A percentile compares a stretch with the other conserved stretches of the same genome.
Evolutionary conservation across 2,329 filamentous ascomycete genomes (phyloP).

Genomic region (Aspergillus bombycis): DNA sequence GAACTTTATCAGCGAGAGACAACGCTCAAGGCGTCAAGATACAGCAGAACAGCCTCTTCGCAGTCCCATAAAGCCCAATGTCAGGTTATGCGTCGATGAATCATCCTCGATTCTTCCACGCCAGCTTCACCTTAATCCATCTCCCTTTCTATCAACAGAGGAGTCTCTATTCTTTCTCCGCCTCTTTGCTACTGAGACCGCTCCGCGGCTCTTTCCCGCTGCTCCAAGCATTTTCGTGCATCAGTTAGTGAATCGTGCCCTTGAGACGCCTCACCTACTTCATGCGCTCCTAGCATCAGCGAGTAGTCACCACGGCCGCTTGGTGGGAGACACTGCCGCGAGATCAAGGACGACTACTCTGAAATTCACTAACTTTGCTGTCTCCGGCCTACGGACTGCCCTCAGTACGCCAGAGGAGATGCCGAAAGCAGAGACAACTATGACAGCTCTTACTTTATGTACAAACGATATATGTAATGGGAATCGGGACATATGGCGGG

Average conservation of each 20-base stretch:
- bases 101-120: constrained; percentile 3
- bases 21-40: constrained; percentile 2
- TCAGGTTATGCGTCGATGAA: not conserved
- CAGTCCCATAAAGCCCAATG: not conserved
- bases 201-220: constrained; percentile 30
- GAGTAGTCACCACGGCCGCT: constrained; percentile 33
- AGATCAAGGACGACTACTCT: constrained; percentile 21
- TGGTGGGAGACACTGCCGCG: constrained; percentile 21
- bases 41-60: constrained; percentile 1
- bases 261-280: constrained; percentile 31
- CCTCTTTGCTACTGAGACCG: constrained; percentile 29
- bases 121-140: constrained; percentile 22
- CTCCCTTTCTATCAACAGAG: constrained; percentile 21
- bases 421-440: constrained; percentile 27
- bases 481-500: constrained; percentile 30
- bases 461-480: constrained; percentile 41
- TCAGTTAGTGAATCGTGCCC: constrained; percentile 26
- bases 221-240: constrained; percentile 28
- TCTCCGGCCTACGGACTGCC: constrained; percentile 27
- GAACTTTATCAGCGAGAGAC: constrained; percentile 22
- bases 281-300: constrained; percentile 32
- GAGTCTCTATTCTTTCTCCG: constrained; percentile 33
- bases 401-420: constrained; percentile 17
- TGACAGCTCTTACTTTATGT: constrained; percentile 35
- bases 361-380: constrained; percentile 32